Evolutionary conservation across 2,329 filamentous ascomycete genomes (phyloP).

Genomic region (Pyrenochaeta sp.): DNA sequence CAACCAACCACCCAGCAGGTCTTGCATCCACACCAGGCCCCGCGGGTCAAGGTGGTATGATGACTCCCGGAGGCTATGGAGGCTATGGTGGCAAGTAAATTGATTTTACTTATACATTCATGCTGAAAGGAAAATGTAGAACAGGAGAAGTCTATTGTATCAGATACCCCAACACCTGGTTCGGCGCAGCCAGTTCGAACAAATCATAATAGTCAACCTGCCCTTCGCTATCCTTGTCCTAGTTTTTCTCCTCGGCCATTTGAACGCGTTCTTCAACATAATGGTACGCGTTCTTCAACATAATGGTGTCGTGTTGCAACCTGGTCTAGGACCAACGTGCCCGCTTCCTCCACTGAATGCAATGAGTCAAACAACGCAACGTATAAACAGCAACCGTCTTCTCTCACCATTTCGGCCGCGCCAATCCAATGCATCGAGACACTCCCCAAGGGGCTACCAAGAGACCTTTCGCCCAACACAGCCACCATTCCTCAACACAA

Average conservation of each 20-base stretch:
- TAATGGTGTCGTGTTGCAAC: not conserved
- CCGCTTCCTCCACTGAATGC: too few species aligned
- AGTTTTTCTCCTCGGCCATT: not conserved
- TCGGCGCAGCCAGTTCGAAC: not conserved
- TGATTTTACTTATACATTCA: constrained; percentile 1
- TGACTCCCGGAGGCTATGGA: constrained; percentile 84
- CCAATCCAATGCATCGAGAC: too few species aligned
- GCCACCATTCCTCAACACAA: too few species aligned
- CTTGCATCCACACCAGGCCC: constrained; percentile 62
- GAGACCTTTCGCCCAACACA: too few species aligned
- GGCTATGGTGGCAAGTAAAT: constrained; percentile 51
- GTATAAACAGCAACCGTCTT: too few species aligned
- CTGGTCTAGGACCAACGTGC: not conserved
- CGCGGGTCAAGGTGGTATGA: constrained; percentile 68
- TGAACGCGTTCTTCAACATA: not conserved
- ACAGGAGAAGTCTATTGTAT: constrained; percentile 10
- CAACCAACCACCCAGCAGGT: constrained; percentile 64
- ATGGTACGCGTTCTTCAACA: not conserved
- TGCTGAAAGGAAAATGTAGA: constrained; percentile 13
- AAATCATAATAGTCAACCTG: not conserved
- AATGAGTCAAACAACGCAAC: too few species aligned
- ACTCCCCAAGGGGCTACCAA: too few species aligned
- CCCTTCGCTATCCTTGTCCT: not conserved
- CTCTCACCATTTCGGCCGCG: too few species aligned
- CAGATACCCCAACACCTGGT: not conserved